These are phyloP conservation scores for Fusarium sp. DNA, from an alignment of 2,329 filamentous ascomycete genomes.

Conservation along the genomic window DNA sequence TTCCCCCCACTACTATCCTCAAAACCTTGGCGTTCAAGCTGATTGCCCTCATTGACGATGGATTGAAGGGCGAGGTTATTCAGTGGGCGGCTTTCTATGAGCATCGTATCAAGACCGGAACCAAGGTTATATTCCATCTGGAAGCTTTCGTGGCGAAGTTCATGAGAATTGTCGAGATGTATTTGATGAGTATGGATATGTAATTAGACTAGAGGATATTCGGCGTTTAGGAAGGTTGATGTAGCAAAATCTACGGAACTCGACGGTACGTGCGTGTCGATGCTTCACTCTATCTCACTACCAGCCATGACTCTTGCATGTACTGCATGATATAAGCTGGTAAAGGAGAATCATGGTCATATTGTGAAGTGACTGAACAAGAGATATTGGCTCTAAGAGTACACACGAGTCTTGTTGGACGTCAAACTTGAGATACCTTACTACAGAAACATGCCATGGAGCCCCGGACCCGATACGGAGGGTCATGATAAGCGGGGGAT, in stretches of 20 bases:
- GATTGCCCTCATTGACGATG: conserved; percentile 86
- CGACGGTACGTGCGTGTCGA: not conserved
- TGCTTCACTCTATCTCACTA: not conserved
- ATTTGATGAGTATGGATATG: conserved; percentile 85
- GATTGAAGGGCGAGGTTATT: conserved; percentile 89
- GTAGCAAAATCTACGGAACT: conserved; percentile 21
- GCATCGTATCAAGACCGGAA: conserved; percentile 90
- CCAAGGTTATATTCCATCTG: conserved; percentile 96
- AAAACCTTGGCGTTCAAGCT: conserved; percentile 96
- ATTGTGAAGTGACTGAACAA: not conserved
- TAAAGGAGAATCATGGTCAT: not conserved
- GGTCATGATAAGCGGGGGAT: conserved; percentile 20
- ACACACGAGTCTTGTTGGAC: not conserved
- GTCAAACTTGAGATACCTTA: conserved; percentile 1
- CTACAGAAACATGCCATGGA: not conserved
- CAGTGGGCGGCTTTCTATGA: conserved; percentile 98
- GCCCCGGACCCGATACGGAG: conserved; percentile 6
- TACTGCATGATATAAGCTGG: not conserved
- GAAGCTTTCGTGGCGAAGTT: conserved; percentile 99
- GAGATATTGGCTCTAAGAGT: not conserved
- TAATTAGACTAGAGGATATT: conserved; percentile 46
- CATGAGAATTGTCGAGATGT: conserved; percentile 96
- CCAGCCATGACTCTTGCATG: not conserved
- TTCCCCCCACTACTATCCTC: conserved; percentile 91
- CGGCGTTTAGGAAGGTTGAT: conserved; percentile 40